phyloP scores from a whole-genome alignment of 495 filamentous ascomycete species.

The Pyrenula massariospora region DNA sequence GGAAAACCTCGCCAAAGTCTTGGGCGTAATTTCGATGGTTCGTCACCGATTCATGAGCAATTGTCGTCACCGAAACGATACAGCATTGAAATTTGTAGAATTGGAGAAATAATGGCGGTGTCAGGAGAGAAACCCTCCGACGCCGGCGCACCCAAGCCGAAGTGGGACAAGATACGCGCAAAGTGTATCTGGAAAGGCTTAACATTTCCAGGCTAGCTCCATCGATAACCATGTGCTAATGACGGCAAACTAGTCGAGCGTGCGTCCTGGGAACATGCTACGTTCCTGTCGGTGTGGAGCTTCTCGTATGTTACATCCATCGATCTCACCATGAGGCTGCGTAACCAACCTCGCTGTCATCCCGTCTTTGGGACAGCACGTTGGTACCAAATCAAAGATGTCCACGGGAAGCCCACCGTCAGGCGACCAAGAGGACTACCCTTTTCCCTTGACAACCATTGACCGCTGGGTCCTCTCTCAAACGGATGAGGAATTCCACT shows the following conservation, averaged over 20 bases:
- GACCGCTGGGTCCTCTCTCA: slow-evolving; percentile 56
- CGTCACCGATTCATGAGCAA: background rate
- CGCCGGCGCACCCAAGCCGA: background rate
- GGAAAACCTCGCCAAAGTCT: no score
- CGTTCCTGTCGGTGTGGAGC: no score
- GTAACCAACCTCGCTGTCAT: background rate
- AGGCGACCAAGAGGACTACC: slow-evolving; percentile 11
- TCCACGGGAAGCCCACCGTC: background rate
- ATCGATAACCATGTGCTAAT: background rate
- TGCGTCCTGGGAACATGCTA: background rate
- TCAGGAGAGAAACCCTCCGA: no score
- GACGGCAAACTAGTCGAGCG: background rate
- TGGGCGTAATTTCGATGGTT: background rate
- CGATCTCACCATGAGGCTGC: background rate
- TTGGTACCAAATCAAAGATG: background rate
- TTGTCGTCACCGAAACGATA: no score
- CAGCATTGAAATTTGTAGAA: no score
- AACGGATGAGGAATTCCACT: slow-evolving; percentile 56
- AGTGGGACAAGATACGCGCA: background rate
- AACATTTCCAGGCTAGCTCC: background rate
- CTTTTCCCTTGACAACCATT: slow-evolving; percentile 53
- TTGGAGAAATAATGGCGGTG: background rate
- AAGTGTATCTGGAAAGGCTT: background rate
- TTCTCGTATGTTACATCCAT: background rate
- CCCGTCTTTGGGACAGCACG: no score